These are phyloP conservation scores for Afroboletus lepidellus DNA, from an alignment of 1,284 basidiomycete genomes.

Conservation along the genomic window DNA sequence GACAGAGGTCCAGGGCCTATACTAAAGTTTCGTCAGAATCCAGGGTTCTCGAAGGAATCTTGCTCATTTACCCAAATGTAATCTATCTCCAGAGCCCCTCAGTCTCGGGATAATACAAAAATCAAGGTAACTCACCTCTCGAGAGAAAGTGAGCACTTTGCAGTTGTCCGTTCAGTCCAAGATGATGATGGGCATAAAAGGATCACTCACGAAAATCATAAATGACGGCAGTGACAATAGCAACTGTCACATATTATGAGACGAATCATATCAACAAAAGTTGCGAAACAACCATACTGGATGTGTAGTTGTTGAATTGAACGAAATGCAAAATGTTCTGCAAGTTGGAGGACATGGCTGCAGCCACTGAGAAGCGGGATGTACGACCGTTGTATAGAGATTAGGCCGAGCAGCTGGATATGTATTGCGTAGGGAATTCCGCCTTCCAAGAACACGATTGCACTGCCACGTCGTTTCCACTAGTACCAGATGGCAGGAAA, in stretches of 20 bases:
- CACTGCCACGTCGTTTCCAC: too few species aligned
- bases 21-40: background rate
- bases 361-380: too few species aligned
- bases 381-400: background rate
- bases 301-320: background rate
- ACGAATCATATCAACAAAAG: background rate
- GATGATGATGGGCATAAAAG: background rate
- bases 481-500: too few species aligned
- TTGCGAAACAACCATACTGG: background rate
- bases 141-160: slow-evolving; percentile 14
- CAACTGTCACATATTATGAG: background rate
- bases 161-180: background rate
- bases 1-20: slow-evolving; percentile 10
- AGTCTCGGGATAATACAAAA: background rate
- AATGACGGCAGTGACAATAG: background rate
- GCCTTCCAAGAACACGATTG: too few species aligned
- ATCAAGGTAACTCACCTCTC: slow-evolving; percentile 4
- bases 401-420: too few species aligned
- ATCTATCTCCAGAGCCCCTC: slow-evolving; percentile 2
- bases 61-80: slow-evolving; percentile 12
- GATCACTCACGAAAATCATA: slow-evolving; percentile 1
- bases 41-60: too few species aligned
- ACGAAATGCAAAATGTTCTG: background rate
- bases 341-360: background rate
- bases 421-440: too few species aligned